Evolutionary conservation across 2,329 filamentous ascomycete species (phyloP).

Genomic region (Gnomoniopsis sp.): DNA sequence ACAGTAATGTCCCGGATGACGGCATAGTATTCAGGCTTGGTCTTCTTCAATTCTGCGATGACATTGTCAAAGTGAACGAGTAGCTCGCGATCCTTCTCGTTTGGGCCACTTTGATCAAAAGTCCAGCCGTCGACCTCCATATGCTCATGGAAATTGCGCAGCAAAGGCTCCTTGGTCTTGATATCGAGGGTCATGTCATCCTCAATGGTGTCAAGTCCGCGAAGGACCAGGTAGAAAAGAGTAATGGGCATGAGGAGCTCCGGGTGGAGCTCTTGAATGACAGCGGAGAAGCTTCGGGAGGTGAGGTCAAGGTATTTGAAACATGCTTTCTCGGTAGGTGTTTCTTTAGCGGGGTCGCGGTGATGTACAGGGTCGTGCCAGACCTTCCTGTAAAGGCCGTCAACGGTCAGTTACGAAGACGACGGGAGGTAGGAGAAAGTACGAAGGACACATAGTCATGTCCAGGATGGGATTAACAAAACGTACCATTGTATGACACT

Average conservation of each 20-base stretch:
- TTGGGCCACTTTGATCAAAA: conserved; percentile 77
- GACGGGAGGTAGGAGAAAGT: background rate
- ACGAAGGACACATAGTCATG: background rate
- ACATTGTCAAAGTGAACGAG: conserved; percentile 90
- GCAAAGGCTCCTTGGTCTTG: conserved; percentile 77
- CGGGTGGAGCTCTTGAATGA: conserved; percentile 93
- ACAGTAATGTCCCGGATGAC: conserved; percentile 91
- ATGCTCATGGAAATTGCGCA: conserved; percentile 76
- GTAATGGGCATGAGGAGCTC: conserved; percentile 84
- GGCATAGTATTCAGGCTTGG: conserved; percentile 77
- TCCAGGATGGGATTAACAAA: background rate
- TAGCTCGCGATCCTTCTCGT: conserved; percentile 92
- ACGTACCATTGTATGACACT: conserved; percentile 84
- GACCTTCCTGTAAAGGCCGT: conserved; percentile 65
- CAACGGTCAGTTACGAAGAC: conserved; percentile 14
- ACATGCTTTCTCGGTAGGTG: conserved; percentile 71
- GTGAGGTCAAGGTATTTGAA: conserved; percentile 84
- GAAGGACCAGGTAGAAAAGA: conserved; percentile 89
- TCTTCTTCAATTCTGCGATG: conserved; percentile 78
- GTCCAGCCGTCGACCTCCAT: conserved; percentile 87
- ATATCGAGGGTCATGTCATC: conserved; percentile 93
- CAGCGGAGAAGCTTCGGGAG: conserved; percentile 86
- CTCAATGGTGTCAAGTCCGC: conserved; percentile 95
- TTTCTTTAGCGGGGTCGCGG: conserved; percentile 74
- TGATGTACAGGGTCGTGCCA: conserved; percentile 94